Conservation (phyloP, 75 land plant genomes). For the Sequoia sempervirens region DNA sequence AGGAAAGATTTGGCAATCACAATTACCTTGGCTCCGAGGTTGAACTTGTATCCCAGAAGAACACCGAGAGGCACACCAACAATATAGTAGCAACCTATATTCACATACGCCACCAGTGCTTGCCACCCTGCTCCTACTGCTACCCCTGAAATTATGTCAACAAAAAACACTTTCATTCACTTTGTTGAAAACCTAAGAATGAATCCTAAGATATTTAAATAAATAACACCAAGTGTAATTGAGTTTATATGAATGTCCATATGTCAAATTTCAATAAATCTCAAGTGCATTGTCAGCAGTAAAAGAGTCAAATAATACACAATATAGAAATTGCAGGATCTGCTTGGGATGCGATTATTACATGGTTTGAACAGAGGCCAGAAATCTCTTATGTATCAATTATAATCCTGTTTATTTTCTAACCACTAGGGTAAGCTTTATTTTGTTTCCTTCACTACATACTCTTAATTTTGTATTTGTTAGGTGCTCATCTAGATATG, state of each 20-base stretch:
- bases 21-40: not conserved
- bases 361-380: not conserved
- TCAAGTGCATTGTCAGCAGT: not conserved
- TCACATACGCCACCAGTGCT: constrained; percentile 8
- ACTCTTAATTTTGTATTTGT: not conserved
- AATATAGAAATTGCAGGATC: not conserved
- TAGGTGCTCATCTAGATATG: not conserved
- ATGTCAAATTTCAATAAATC: not conserved
- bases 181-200: not conserved
- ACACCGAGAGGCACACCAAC: constrained; percentile 3
- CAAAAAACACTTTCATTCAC: not conserved
- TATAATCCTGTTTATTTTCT: not conserved
- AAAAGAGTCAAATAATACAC: not conserved
- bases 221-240: not conserved
- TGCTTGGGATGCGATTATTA: not conserved
- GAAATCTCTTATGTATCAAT: not conserved
- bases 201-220: not conserved
- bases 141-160: constrained; percentile 3
- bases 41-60: constrained; percentile 4
- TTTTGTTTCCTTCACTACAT: not conserved
- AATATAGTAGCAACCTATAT: constrained; percentile 7
- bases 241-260: not conserved
- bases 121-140: constrained; percentile 14
- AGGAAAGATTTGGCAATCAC: not conserved
- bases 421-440: not conserved